Evolutionary conservation across 2,329 filamentous ascomycete species (phyloP).

Genomic region (Neopestalotiopsis sp.): DNA sequence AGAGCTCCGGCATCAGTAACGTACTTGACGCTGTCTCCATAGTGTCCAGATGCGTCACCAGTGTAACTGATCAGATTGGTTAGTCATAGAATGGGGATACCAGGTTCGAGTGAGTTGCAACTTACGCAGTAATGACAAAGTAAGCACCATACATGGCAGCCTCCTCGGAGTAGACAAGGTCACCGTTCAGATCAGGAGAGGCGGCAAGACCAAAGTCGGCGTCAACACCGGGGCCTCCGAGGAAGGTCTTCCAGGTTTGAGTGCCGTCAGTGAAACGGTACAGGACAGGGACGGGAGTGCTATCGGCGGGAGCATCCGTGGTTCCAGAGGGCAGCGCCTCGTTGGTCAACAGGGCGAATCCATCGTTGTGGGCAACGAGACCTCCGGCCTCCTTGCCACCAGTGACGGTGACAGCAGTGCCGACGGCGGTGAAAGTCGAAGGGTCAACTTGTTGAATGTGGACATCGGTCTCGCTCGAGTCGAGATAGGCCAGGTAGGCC

Average conservation of each 20-base stretch:
- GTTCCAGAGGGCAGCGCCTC: conserved; percentile 58
- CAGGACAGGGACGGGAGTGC: conserved; percentile 60
- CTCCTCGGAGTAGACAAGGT: conserved; percentile 63
- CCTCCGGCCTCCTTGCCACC: conserved; percentile 65
- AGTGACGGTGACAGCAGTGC: conserved; percentile 55
- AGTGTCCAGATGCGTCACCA: conserved; percentile 60
- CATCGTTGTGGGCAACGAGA: conserved; percentile 66
- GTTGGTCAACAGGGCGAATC: conserved; percentile 67
- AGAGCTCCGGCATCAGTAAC: conserved; percentile 56
- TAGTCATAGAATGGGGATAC: neutral
- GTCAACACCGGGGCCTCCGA: conserved; percentile 62
- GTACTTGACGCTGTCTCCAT: conserved; percentile 56
- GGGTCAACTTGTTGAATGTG: conserved; percentile 63
- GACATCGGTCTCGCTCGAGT: conserved; percentile 58
- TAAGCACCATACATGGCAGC: conserved; percentile 65
- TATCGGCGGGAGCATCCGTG: conserved; percentile 51
- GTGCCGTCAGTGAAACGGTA: conserved; percentile 62
- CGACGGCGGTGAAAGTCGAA: conserved; percentile 58
- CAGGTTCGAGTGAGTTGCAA: neutral
- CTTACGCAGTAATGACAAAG: conserved; percentile 59
- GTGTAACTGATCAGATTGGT: conserved; percentile 43
- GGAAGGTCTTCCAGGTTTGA: conserved; percentile 63
- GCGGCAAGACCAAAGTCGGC: conserved; percentile 50
- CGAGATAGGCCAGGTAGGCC: conserved; percentile 66
- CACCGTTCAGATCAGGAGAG: conserved; percentile 66